phyloP scores from a whole-genome alignment of 495 filamentous ascomycete genomes.

The Pseudevernia furfuracea region DNA sequence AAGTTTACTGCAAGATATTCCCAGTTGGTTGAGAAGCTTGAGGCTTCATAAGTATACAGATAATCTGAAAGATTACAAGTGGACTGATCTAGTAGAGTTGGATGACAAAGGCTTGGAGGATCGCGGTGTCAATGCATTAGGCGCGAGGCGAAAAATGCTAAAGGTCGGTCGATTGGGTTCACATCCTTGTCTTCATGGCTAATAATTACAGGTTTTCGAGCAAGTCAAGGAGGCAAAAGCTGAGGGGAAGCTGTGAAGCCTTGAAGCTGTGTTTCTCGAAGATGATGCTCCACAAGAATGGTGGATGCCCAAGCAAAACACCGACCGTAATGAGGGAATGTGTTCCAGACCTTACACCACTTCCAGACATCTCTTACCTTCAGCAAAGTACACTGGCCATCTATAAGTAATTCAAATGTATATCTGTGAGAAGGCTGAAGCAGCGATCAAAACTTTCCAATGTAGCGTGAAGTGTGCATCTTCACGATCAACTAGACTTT shows the following conservation, averaged over 20 bases:
- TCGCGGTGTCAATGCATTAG: constrained; percentile 88
- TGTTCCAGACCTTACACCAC: background rate
- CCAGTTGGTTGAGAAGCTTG: constrained; percentile 88
- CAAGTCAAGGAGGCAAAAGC: constrained; percentile 79
- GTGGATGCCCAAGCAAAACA: too few species aligned
- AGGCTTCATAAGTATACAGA: constrained; percentile 98
- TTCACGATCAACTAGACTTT: background rate
- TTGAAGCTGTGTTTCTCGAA: background rate
- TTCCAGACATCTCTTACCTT: background rate
- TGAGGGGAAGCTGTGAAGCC: constrained; percentile 51
- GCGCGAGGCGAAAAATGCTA: constrained; percentile 93
- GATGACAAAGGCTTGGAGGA: constrained; percentile 92
- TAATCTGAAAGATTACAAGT: constrained; percentile 92
- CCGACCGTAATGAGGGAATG: background rate
- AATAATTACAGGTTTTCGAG: constrained; percentile 64
- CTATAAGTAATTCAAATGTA: background rate
- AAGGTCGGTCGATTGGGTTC: constrained; percentile 55
- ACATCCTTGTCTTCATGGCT: constrained; percentile 11
- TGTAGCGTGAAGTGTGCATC: background rate
- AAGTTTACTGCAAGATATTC: constrained; percentile 85
- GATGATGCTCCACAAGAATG: background rate
- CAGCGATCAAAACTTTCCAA: background rate
- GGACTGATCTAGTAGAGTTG: constrained; percentile 86
- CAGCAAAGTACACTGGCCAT: background rate
- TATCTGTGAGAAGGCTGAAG: background rate